These are phyloP conservation scores for Singerocomus inundabilis DNA, from an alignment of 1,284 basidiomycete genomes.

Conservation along the genomic window DNA sequence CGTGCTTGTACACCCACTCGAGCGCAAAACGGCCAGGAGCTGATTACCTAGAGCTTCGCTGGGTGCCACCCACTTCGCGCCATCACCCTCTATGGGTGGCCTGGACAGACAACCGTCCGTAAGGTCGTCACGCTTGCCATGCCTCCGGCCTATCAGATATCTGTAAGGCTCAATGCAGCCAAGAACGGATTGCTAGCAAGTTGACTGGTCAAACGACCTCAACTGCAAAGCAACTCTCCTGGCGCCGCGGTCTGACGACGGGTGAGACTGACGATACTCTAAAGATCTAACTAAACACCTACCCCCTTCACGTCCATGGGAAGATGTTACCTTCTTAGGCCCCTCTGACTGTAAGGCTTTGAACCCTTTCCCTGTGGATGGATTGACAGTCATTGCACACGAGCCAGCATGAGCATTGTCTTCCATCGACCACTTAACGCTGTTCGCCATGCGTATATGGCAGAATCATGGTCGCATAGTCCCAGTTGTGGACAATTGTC, in stretches of 20 bases:
- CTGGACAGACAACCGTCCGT: not conserved
- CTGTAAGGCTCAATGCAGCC: not conserved
- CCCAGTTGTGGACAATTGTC: slow-evolving; percentile 10
- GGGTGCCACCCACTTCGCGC: not conserved
- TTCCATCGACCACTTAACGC: not conserved
- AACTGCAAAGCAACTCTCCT: not conserved
- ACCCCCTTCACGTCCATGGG: not conserved
- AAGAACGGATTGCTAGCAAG: not conserved
- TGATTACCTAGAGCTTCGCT: not conserved
- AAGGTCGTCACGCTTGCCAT: too few relatives aligned
- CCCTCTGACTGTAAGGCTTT: not conserved
- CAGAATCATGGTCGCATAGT: not conserved
- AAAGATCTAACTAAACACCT: not conserved
- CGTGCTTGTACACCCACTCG: not conserved
- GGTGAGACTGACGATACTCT: not conserved
- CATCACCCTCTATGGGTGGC: not conserved
- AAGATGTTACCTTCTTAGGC: not conserved
- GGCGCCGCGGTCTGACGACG: not conserved
- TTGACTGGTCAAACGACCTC: too few relatives aligned
- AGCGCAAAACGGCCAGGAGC: not conserved
- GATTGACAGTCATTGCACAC: not conserved
- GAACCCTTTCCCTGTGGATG: not conserved
- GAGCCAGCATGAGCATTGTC: not conserved
- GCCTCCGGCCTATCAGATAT: not conserved
- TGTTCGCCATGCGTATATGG: not conserved